These are phyloP conservation scores for Pelargonium citronellum DNA, from an alignment of 441 rosid genomes.

Conservation along the genomic window DNA sequence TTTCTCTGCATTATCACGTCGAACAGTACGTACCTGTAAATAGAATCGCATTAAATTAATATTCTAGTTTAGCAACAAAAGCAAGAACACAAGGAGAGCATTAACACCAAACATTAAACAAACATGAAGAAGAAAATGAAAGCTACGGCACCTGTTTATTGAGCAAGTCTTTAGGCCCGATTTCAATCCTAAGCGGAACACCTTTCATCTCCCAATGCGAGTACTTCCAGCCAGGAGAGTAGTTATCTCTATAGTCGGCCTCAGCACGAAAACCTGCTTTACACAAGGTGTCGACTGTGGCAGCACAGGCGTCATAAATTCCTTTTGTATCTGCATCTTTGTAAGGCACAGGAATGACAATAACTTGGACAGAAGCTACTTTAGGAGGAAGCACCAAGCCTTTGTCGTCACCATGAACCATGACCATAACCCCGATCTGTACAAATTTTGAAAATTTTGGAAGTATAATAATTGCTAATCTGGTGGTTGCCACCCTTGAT, in stretches of 20 bases:
- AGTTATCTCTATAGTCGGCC: conserved; percentile 78
- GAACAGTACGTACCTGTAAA: conserved; percentile 73
- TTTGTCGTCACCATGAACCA: conserved; percentile 95
- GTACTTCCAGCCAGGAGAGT: conserved; percentile 98
- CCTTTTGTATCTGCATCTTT: conserved; percentile 87
- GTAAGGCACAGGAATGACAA: conserved; percentile 88
- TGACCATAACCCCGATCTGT: conserved; percentile 95
- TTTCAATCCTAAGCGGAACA: conserved; percentile 93
- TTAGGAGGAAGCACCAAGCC: conserved; percentile 87
- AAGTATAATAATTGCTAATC: background rate
- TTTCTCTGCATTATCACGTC: conserved; percentile 81
- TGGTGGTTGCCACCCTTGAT: background rate
- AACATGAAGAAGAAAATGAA: conserved; percentile 16
- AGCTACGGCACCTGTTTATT: conserved; percentile 58
- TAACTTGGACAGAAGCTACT: conserved; percentile 81
- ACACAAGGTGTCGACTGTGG: conserved; percentile 53
- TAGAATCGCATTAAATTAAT: conserved; percentile 11
- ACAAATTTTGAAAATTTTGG: conserved; percentile 10
- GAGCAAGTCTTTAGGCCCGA: conserved; percentile 85
- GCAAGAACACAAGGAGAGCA: conserved; percentile 6
- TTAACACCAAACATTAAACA: background rate
- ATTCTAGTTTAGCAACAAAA: background rate
- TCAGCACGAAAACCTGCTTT: conserved; percentile 79
- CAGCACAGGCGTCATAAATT: conserved; percentile 79
- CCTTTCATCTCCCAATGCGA: conserved; percentile 99